A percentile compares a stretch with the other conserved stretches of the same genome.
Conservation (phyloP, 306 rosid genomes). For the Canavalia gladiata region DNA sequence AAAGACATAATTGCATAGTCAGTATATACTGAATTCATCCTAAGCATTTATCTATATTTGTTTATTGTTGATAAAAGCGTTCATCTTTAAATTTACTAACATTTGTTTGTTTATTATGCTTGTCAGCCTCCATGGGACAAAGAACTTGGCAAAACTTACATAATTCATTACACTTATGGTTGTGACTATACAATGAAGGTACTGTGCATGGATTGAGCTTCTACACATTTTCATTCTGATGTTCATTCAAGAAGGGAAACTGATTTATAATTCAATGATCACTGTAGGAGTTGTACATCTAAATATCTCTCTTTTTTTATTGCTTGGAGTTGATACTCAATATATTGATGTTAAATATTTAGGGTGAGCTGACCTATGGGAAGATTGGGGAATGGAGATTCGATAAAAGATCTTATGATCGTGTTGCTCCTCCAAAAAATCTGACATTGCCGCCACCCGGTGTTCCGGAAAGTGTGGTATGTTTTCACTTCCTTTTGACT, state of each 20-base stretch:
- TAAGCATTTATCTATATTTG: background rate
- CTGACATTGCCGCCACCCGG: constrained; percentile 90
- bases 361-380: constrained; percentile 95
- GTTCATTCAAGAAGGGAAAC: background rate
- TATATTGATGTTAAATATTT: constrained; percentile 33
- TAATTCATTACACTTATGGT: constrained; percentile 96
- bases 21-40: background rate
- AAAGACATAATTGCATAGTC: background rate
- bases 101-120: constrained; percentile 44
- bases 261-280: constrained; percentile 18
- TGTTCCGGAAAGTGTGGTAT: constrained; percentile 96
- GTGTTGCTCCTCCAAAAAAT: constrained; percentile 73
- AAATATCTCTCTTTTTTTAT: background rate
- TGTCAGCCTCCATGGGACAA: constrained; percentile 97
- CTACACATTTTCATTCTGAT: constrained; percentile 20
- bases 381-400: constrained; percentile 99
- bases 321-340: constrained; percentile 37
- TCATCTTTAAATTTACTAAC: constrained; percentile 34
- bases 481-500: constrained; percentile 42
- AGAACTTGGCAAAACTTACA: constrained; percentile 73
- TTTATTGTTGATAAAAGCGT: no score
- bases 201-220: constrained; percentile 29
- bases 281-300: background rate
- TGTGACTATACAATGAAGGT: constrained; percentile 95
- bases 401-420: constrained; percentile 80